phyloP scores from a whole-genome alignment of 1,139 yeast genomes.

The Nakaseomyces uthaithaninus region DNA sequence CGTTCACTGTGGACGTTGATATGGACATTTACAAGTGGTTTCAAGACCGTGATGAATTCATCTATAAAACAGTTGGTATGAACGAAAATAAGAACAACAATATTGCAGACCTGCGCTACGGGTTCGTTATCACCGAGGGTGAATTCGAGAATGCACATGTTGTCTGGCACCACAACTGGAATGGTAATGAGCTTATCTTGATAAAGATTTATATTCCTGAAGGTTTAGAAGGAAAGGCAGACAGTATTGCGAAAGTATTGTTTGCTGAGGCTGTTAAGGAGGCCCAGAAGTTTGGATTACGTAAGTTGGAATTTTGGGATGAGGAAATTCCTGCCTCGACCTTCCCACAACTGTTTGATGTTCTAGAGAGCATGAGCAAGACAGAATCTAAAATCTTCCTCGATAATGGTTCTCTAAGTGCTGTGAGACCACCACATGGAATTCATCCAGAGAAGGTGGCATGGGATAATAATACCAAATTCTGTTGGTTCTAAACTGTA shows the following conservation, averaged over 20 bases:
- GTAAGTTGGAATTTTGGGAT: constrained; percentile 29
- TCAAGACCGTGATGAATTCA: constrained; percentile 37
- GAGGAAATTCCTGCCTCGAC: constrained; percentile 25
- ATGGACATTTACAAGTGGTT: constrained; percentile 37
- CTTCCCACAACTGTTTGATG: constrained; percentile 18
- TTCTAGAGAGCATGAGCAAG: constrained; percentile 16
- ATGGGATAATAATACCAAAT: constrained; percentile 32
- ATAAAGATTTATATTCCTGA: constrained; percentile 25
- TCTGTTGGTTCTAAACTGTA: constrained; percentile 30
- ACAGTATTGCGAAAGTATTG: constrained; percentile 16
- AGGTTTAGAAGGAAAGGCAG: constrained; percentile 13
- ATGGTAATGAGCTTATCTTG: constrained; percentile 32
- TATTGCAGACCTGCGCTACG: constrained; percentile 25
- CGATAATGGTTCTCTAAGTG: constrained; percentile 29
- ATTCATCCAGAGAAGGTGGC: constrained; percentile 16
- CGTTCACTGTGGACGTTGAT: constrained; percentile 35
- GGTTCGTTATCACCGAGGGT: constrained; percentile 26
- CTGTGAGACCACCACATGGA: constrained; percentile 27
- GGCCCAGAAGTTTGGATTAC: constrained; percentile 15
- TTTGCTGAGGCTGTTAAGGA: constrained; percentile 24
- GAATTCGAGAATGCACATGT: constrained; percentile 29
- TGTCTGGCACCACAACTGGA: constrained; percentile 44
- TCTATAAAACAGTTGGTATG: constrained; percentile 21
- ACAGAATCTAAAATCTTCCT: constrained; percentile 17
- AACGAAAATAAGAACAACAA: constrained; percentile 12